Conservation (phyloP, 768 basidiomycete genomes). For the Leucocoprinus birnbaumii region DNA sequence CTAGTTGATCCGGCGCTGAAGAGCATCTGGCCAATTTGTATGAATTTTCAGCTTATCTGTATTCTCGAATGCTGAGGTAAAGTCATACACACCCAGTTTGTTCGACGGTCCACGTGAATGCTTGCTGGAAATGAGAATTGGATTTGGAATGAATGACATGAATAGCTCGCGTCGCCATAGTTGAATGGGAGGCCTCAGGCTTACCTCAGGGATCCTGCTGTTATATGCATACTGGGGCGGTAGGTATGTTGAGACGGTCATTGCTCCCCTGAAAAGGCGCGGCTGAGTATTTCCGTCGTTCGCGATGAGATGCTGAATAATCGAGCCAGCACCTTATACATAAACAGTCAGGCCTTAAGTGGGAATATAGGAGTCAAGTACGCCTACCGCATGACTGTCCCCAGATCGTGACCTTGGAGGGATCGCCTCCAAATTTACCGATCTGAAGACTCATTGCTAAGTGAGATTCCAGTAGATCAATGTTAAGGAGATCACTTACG, state of each 20-base stretch:
- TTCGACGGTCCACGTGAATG: conserved; percentile 21
- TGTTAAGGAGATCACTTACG: conserved; percentile 20
- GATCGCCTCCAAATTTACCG: conserved; percentile 38
- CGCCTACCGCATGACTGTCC: conserved; percentile 33
- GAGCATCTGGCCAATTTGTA: too few relatives aligned
- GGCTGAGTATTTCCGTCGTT: conserved; percentile 42
- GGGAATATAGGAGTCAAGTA: neutral
- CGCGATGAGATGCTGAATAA: conserved; percentile 46
- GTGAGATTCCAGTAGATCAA: too few relatives aligned
- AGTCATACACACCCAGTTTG: conserved; percentile 30
- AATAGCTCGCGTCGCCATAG: too few relatives aligned
- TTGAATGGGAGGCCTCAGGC: neutral
- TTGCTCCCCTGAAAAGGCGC: conserved; percentile 19
- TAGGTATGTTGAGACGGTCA: conserved; percentile 38
- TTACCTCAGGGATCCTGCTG: conserved; percentile 35
- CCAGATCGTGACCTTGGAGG: conserved; percentile 40
- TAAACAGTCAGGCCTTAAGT: neutral
- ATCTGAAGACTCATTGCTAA: conserved; percentile 23
- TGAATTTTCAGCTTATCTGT: too few relatives aligned
- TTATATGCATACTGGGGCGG: conserved; percentile 44
- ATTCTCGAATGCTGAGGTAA: too few relatives aligned
- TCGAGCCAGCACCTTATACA: conserved; percentile 38
- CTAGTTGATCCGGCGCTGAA: conserved; percentile 26
- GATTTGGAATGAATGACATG: too few relatives aligned
- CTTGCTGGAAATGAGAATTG: neutral